These are phyloP conservation scores for Aspergillus chevalieri DNA, from an alignment of 2,329 filamentous ascomycete species.

Conservation along the genomic window DNA sequence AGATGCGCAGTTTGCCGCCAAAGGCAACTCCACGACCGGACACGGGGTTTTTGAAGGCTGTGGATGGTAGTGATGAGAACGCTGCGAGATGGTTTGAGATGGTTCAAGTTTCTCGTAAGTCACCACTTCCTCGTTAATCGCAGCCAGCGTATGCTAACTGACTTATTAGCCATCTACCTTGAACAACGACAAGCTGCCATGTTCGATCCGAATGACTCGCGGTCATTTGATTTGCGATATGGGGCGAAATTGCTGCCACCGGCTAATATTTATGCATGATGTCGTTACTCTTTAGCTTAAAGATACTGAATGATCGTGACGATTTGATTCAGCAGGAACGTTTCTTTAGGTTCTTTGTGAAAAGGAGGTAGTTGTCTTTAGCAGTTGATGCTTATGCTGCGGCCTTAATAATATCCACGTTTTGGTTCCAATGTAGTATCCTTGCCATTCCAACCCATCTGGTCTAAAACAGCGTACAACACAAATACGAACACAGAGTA, in stretches of 20 bases:
- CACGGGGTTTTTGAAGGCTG: conserved; percentile 32
- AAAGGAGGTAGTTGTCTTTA: background rate
- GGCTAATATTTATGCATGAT: conserved; percentile 17
- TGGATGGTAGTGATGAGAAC: conserved; percentile 34
- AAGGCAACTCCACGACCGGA: conserved; percentile 33
- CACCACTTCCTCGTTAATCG: background rate
- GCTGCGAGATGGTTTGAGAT: conserved; percentile 37
- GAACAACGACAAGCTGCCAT: conserved; percentile 32
- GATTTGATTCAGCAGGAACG: too few relatives aligned
- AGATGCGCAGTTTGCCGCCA: conserved; percentile 48
- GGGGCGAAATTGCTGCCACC: conserved; percentile 30
- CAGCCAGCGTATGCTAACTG: conserved; percentile 2
- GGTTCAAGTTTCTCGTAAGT: conserved; percentile 36
- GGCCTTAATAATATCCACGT: too few relatives aligned
- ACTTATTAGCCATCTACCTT: conserved; percentile 28
- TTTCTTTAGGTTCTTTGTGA: background rate
- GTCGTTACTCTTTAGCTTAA: background rate
- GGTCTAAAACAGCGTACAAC: too few relatives aligned
- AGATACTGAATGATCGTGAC: background rate
- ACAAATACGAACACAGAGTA: too few relatives aligned
- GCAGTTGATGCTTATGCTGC: background rate
- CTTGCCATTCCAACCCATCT: too few relatives aligned
- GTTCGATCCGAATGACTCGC: conserved; percentile 35
- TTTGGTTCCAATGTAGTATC: too few relatives aligned
- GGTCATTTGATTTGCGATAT: conserved; percentile 38